Evolutionary conservation across 1,139 yeast genomes (phyloP).

Genomic region (Taiozyma onychis): DNA sequence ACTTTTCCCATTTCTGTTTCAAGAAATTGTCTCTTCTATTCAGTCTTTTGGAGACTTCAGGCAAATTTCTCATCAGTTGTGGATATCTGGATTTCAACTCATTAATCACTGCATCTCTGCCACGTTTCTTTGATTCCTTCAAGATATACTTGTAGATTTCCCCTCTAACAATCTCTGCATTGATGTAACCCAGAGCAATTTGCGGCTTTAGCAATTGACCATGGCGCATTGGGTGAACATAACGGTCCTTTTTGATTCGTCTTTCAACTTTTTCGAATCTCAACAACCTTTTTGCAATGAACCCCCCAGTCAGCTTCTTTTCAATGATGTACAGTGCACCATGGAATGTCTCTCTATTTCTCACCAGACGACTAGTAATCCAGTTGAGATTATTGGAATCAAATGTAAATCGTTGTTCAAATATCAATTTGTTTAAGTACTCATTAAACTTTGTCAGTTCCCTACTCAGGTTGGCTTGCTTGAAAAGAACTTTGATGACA

Average conservation of each 20-base stretch:
- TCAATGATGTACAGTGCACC: constrained; percentile 34
- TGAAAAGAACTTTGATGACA: constrained; percentile 10
- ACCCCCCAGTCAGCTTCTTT: constrained; percentile 34
- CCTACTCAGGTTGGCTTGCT: constrained; percentile 4
- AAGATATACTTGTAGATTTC: constrained; percentile 11
- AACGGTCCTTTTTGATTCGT: constrained; percentile 2
- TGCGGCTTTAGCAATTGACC: constrained; percentile 10
- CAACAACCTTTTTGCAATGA: constrained; percentile 13
- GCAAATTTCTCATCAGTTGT: constrained; percentile 9
- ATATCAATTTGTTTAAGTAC: constrained; percentile 23
- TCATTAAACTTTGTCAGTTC: constrained; percentile 6
- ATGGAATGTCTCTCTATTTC: constrained; percentile 26
- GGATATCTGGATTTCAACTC: constrained; percentile 16
- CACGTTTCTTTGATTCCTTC: constrained; percentile 3
- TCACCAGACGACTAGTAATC: constrained; percentile 28
- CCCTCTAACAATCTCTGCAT: constrained; percentile 2
- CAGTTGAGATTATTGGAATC: constrained; percentile 36
- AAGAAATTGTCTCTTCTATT: constrained; percentile 5
- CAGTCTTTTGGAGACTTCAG: constrained; percentile 7
- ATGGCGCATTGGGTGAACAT: constrained; percentile 2
- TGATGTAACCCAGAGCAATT: constrained; percentile 12
- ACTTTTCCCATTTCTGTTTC: neutral
- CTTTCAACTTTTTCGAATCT: constrained; percentile 3
- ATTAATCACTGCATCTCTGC: neutral
- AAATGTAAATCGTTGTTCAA: constrained; percentile 30